Evolutionary conservation across 2,329 filamentous ascomycete genomes (phyloP).

Genomic region (Zymoseptoria brevis): DNA sequence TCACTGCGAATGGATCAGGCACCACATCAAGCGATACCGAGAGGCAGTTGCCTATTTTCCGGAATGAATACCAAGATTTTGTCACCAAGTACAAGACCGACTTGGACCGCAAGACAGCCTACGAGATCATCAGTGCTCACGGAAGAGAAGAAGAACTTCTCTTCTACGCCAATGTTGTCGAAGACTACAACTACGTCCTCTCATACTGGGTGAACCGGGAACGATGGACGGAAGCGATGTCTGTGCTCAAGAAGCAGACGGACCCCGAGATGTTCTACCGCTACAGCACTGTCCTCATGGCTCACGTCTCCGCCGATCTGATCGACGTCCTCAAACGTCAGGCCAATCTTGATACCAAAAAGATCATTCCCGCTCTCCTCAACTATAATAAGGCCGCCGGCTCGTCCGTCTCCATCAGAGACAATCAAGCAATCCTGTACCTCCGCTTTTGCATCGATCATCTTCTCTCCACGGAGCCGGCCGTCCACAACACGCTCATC

Average conservation of each 20-base stretch:
- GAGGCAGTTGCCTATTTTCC: constrained; percentile 61
- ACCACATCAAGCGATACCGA: constrained; percentile 50
- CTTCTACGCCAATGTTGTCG: constrained; percentile 78
- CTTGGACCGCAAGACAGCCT: constrained; percentile 82
- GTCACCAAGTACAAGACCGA: constrained; percentile 76
- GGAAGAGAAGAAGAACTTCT: constrained; percentile 88
- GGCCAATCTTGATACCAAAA: constrained; percentile 71
- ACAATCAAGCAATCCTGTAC: constrained; percentile 88
- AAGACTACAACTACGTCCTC: constrained; percentile 90
- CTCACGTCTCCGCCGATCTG: constrained; percentile 71
- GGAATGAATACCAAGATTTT: constrained; percentile 81
- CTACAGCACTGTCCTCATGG: constrained; percentile 95
- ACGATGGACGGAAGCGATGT: constrained; percentile 78
- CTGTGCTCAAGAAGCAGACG: constrained; percentile 85
- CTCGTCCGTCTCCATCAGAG: constrained; percentile 54
- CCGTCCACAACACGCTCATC: constrained; percentile 93
- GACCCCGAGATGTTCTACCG: constrained; percentile 91
- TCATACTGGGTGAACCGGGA: constrained; percentile 97
- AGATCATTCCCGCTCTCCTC: constrained; percentile 83
- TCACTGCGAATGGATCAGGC: constrained; percentile 54
- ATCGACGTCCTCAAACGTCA: constrained; percentile 97
- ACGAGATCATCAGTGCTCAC: constrained; percentile 93
- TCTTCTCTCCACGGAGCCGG: constrained; percentile 68
- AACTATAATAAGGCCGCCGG: constrained; percentile 72
- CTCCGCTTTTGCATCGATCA: constrained; percentile 89